These are phyloP conservation scores for Dendrobium officinale DNA, from an alignment of 106 monocot species.

Conservation along the genomic window DNA sequence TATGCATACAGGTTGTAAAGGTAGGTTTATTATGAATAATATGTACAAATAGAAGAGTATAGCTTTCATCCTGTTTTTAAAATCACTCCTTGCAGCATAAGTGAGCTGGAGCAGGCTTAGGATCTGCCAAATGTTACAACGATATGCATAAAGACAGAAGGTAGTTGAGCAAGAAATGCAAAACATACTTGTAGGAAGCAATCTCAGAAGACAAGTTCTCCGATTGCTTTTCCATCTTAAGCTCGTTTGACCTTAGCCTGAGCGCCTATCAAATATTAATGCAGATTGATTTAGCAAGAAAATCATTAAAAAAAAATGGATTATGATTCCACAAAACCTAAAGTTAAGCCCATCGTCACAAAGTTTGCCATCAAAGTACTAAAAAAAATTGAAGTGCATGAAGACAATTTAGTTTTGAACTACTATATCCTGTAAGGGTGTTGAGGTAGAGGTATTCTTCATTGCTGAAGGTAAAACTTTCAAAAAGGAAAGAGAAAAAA, in stretches of 20 bases:
- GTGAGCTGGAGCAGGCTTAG: background rate
- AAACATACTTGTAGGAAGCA: constrained; percentile 76
- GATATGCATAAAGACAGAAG: background rate
- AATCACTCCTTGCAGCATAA: background rate
- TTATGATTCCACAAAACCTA: background rate
- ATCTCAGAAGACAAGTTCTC: constrained; percentile 62
- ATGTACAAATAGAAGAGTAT: background rate
- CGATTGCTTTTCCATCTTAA: constrained; percentile 87
- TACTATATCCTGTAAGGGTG: background rate
- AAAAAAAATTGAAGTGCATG: background rate
- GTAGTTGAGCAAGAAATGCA: background rate
- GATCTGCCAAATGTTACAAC: constrained; percentile 3
- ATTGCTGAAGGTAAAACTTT: background rate
- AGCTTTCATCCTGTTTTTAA: background rate
- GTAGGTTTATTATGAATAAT: background rate
- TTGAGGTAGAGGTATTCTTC: background rate
- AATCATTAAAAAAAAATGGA: background rate
- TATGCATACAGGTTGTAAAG: background rate
- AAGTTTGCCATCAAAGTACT: background rate
- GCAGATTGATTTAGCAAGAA: background rate
- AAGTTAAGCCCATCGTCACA: background rate
- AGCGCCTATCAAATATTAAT: constrained; percentile 52
- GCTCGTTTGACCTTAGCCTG: constrained; percentile 91
- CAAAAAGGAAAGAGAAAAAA: background rate
- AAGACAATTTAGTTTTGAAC: background rate